Conservation (phyloP, 768 basidiomycete species). For the Hygrophorus pudorinus region DNA sequence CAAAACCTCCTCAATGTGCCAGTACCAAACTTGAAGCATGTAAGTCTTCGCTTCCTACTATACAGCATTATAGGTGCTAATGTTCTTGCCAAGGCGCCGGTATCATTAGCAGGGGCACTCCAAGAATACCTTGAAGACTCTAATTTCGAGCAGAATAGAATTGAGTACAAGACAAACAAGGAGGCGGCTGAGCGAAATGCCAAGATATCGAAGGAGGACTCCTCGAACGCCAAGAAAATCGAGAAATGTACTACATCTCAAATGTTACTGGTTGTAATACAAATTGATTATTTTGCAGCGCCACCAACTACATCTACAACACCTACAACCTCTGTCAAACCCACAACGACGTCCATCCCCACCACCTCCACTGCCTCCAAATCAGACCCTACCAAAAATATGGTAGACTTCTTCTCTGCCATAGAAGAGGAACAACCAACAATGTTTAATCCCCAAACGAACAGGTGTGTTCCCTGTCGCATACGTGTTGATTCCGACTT, state of each 20-base stretch:
- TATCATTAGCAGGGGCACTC: slow-evolving; percentile 85
- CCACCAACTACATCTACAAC: slow-evolving; percentile 1
- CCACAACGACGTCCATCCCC: slow-evolving; percentile 12
- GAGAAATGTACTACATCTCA: slow-evolving; percentile 20
- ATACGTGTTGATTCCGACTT: background rate
- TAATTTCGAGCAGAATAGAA: slow-evolving; percentile 90
- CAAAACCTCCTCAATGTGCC: slow-evolving; percentile 90
- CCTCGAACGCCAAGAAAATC: slow-evolving; percentile 16
- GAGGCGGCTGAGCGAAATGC: slow-evolving; percentile 40
- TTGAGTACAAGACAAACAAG: slow-evolving; percentile 85
- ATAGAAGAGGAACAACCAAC: slow-evolving; percentile 76
- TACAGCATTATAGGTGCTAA: background rate
- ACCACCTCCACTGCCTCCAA: slow-evolving; percentile 6
- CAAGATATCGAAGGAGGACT: slow-evolving; percentile 9
- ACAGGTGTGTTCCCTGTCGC: slow-evolving; percentile 32
- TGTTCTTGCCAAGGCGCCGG: slow-evolving; percentile 61
- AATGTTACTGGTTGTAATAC: background rate
- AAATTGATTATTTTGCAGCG: background rate
- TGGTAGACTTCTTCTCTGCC: slow-evolving; percentile 79
- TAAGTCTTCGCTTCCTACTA: slow-evolving; percentile 22
- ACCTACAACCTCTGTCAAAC: no score
- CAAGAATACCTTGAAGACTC: slow-evolving; percentile 96
- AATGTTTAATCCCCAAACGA: slow-evolving; percentile 57
- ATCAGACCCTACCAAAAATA: slow-evolving; percentile 29
- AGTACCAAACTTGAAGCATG: slow-evolving; percentile 90